These are phyloP conservation scores for Conticribra weissflogii DNA, from an alignment of 108 stramenopile genomes.

Conservation along the genomic window DNA sequence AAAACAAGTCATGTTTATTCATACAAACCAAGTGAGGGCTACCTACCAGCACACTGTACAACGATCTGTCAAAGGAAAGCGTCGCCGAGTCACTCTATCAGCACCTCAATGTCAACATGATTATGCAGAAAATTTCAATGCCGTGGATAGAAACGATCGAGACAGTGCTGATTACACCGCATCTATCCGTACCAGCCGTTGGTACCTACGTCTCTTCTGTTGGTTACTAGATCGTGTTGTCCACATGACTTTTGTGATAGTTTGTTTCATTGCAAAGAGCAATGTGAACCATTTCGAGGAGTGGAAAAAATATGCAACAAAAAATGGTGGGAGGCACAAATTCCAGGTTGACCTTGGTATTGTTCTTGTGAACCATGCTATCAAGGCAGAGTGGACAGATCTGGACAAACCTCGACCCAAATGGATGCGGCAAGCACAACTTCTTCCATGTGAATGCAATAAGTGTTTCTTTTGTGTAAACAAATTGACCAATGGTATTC, in stretches of 20 bases:
- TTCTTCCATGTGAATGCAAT: conserved; percentile 7
- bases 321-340: neutral
- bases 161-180: conserved; percentile 17
- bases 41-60: neutral
- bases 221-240: conserved; percentile 11
- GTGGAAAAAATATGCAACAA: conserved; percentile 3
- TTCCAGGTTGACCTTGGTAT: conserved; percentile 11
- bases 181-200: neutral
- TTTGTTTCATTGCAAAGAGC: neutral
- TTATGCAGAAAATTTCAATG: neutral
- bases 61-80: neutral
- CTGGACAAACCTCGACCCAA: conserved; percentile 4
- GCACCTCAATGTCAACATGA: neutral
- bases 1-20: neutral
- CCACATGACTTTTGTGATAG: neutral
- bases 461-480: conserved; percentile 19
- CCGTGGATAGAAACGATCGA: neutral
- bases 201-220: conserved; percentile 13
- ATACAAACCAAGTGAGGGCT: neutral
- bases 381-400: neutral
- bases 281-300: neutral
- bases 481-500: neutral
- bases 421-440: conserved; percentile 4
- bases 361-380: conserved; percentile 4
- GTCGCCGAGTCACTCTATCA: neutral